phyloP scores from a whole-genome alignment of 163 green algal species.

The Coccomyxa subellipsoidea region DNA sequence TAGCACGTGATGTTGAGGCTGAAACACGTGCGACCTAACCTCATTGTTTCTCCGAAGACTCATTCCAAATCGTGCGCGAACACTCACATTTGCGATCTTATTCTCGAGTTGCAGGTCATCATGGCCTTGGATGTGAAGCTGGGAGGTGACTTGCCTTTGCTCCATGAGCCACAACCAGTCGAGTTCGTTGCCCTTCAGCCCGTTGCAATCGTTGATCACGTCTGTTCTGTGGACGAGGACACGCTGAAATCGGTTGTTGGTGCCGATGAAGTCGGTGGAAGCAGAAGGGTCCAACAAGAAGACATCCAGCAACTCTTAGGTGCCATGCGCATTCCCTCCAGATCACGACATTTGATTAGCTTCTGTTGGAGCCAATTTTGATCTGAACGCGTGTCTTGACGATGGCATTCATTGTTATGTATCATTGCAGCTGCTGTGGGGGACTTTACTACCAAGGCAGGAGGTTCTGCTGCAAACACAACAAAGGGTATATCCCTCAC shows the following conservation, averaged over 20 bases:
- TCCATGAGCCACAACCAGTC: background rate
- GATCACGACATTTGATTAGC: no score
- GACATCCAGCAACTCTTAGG: constrained; percentile 23
- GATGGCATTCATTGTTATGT: no score
- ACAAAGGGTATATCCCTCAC: constrained; percentile 29
- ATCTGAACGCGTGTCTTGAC: no score
- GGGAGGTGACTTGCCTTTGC: background rate
- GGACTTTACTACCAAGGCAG: constrained; percentile 46
- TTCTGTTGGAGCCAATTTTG: no score
- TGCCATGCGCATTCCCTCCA: no score
- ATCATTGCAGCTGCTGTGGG: constrained; percentile 17
- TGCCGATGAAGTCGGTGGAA: constrained; percentile 35
- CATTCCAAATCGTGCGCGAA: no score
- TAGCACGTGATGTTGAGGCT: no score
- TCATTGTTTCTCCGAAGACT: no score
- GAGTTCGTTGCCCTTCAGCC: constrained; percentile 46
- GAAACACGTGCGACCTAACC: no score
- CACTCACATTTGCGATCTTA: no score
- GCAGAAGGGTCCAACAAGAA: constrained; percentile 25
- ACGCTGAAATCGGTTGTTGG: constrained; percentile 22
- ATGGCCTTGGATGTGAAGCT: background rate
- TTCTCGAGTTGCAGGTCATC: no score
- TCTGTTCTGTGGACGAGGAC: constrained; percentile 29
- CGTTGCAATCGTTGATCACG: constrained; percentile 49
- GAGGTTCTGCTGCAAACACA: constrained; percentile 54